phyloP scores from a whole-genome alignment of 2,329 filamentous ascomycete species.

The Plenodomus tracheiphilus region DNA sequence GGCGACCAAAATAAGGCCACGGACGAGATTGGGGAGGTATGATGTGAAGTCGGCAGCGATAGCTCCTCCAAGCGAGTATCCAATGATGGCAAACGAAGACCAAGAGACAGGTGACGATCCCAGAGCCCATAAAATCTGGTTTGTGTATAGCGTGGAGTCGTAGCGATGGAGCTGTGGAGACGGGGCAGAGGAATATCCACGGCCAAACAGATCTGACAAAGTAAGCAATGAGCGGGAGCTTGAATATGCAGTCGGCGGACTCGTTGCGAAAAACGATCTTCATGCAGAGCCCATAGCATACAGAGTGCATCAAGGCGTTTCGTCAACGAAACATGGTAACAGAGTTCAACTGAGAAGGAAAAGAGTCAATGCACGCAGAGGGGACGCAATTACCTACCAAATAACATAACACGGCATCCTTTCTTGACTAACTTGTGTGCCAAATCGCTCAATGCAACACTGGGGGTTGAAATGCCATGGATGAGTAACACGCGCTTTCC shows the following conservation, averaged over 20 bases:
- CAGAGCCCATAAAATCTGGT: slow-evolving; percentile 72
- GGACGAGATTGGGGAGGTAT: slow-evolving; percentile 69
- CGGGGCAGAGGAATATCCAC: slow-evolving; percentile 76
- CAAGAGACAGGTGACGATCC: slow-evolving; percentile 65
- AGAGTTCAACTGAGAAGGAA: too few relatives aligned
- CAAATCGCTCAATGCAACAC: slow-evolving; percentile 67
- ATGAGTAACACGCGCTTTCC: slow-evolving; percentile 75
- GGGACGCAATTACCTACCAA: slow-evolving; percentile 54
- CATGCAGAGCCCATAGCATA: too few relatives aligned
- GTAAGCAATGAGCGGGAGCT: background rate
- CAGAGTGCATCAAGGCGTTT: too few relatives aligned
- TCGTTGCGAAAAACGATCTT: too few relatives aligned
- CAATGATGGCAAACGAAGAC: slow-evolving; percentile 68
- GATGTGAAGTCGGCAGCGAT: slow-evolving; percentile 71
- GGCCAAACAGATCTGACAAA: slow-evolving; percentile 67
- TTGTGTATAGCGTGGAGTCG: slow-evolving; percentile 72
- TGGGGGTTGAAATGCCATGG: slow-evolving; percentile 81
- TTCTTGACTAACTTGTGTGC: slow-evolving; percentile 65
- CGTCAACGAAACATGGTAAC: too few relatives aligned
- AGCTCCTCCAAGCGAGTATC: slow-evolving; percentile 80
- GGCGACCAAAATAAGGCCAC: slow-evolving; percentile 73
- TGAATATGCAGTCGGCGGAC: too few relatives aligned
- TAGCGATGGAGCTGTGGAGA: slow-evolving; percentile 63
- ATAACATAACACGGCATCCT: slow-evolving; percentile 78
- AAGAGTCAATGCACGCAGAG: background rate